Evolutionary conservation across 352 stramenopile species (phyloP), one percentile per base, ranked within the genome.

Genomic region (Blastocystis sp.): DNA sequence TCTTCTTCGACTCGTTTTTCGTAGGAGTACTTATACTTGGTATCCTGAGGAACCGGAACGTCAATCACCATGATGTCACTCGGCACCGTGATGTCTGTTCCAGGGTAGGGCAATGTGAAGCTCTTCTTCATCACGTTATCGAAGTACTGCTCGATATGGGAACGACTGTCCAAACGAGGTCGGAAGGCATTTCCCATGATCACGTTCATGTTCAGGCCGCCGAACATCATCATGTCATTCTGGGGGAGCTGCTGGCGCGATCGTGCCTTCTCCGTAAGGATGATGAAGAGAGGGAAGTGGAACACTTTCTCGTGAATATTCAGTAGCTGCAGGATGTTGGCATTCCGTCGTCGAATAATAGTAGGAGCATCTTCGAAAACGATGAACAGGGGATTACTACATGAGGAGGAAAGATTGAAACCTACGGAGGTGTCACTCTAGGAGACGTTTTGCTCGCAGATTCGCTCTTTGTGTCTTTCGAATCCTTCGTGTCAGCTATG

Each of bases 61-160:
- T 84, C 73, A 13, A 84, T 84, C 73, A 84, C 73, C 73, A 84
- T 84, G 26, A 84, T 84, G 56, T 84, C 73, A n/a, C 26, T 84
- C 73, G 59, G 73, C n/a, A 84, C 20, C 54, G 73, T 84, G 3
- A 84, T 26, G 18, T 84, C 53, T 26, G 29, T 26, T 20, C 54
- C 54, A n/a, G 73, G 20, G 50, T 84, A 84, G 23, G 73, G 73
- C 39, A 84, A 37, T 9, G 26, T 68, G 73, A 84, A 84, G 15
- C 43, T 61, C 20, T 61, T 39, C 50, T 84, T 26, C 73, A 84
- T 84, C 73, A 84, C 47, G 37, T 23, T 84, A 37, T 84, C 73
- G 55, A 84, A 84, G 73, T 84, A 84, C 50, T 84, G 73, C 50
- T 84, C 73, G 50, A 84, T 84, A 43, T 84, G 73, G 2, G 47